Conservation (phyloP, 108 stramenopile genomes). For the Cyclotella choctawhatcheeana region DNA sequence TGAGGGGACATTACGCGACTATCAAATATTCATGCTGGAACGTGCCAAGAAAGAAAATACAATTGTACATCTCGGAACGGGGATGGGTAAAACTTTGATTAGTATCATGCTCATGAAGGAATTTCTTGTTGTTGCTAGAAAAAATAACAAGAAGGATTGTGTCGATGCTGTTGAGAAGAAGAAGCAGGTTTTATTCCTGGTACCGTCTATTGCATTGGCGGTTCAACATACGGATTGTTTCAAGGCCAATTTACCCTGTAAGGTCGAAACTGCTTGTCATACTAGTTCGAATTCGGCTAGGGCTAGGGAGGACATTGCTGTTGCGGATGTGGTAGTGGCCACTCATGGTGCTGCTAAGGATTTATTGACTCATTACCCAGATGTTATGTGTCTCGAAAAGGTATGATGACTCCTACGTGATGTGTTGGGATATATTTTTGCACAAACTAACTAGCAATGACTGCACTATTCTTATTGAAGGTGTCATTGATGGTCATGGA, state of each 20-base stretch:
- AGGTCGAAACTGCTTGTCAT: conserved; percentile 50
- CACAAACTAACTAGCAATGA: too few species aligned
- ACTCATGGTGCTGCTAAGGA: conserved; percentile 70
- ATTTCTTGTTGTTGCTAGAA: conserved; percentile 4
- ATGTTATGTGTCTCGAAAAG: conserved; percentile 40
- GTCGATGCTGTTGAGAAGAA: not conserved
- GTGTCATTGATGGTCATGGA: conserved; percentile 64
- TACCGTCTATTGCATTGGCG: conserved; percentile 69
- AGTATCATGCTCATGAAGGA: conserved; percentile 59
- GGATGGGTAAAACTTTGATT: conserved; percentile 71
- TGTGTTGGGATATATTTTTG: not conserved
- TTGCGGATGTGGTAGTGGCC: conserved; percentile 61
- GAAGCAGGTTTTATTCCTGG: conserved; percentile 64
- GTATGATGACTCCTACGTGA: not conserved
- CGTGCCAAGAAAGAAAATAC: conserved; percentile 55
- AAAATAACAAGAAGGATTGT: too few species aligned
- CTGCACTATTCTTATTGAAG: not conserved
- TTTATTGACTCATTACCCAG: conserved; percentile 66
- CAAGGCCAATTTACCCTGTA: conserved; percentile 56
- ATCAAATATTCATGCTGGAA: conserved; percentile 60
- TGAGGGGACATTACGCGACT: conserved; percentile 53
- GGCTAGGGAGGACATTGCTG: conserved; percentile 36
- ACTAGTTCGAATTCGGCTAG: conserved; percentile 27
- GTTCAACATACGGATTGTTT: conserved; percentile 64
- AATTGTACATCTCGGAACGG: conserved; percentile 73